These are phyloP conservation scores for Yamadazyma oceani DNA, from an alignment of 1,139 yeast species.

Conservation along the genomic window DNA sequence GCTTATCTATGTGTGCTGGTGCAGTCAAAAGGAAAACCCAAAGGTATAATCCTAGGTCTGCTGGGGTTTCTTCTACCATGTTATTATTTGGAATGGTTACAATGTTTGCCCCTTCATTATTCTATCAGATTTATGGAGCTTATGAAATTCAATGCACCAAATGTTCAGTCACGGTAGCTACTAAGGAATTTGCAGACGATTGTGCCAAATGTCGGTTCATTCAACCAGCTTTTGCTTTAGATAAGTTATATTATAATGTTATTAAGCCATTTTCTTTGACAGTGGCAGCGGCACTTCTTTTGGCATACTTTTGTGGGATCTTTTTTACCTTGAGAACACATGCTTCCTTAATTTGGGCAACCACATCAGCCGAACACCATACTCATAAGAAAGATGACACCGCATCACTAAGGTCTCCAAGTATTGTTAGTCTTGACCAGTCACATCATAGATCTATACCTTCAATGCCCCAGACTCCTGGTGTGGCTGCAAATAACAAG, in stretches of 20 bases:
- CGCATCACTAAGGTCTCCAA: slow-evolving; percentile 17
- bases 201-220: slow-evolving; percentile 77
- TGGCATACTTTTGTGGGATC: slow-evolving; percentile 87
- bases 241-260: slow-evolving; percentile 61
- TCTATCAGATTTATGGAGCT: slow-evolving; percentile 88
- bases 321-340: slow-evolving; percentile 94
- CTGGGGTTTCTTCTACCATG: slow-evolving; percentile 97
- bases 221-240: slow-evolving; percentile 70
- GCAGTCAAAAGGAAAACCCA: slow-evolving; percentile 90
- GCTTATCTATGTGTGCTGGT: slow-evolving; percentile 96
- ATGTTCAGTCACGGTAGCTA: slow-evolving; percentile 27
- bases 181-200: slow-evolving; percentile 24
- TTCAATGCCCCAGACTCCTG: slow-evolving; percentile 6
- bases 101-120: slow-evolving; percentile 90
- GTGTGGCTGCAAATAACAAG: neutral
- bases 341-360: slow-evolving; percentile 95
- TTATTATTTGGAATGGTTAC: slow-evolving; percentile 85
- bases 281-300: slow-evolving; percentile 77
- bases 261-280: slow-evolving; percentile 79
- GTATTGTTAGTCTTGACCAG: slow-evolving; percentile 30
- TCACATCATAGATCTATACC: slow-evolving; percentile 3
- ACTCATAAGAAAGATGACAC: slow-evolving; percentile 13
- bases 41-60: slow-evolving; percentile 91
- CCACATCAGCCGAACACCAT: slow-evolving; percentile 36
- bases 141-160: slow-evolving; percentile 72